Base-by-base conservation (phyloP, 2,329 filamentous ascomycete species). In the Paraconiothyrium sp. region DNA sequence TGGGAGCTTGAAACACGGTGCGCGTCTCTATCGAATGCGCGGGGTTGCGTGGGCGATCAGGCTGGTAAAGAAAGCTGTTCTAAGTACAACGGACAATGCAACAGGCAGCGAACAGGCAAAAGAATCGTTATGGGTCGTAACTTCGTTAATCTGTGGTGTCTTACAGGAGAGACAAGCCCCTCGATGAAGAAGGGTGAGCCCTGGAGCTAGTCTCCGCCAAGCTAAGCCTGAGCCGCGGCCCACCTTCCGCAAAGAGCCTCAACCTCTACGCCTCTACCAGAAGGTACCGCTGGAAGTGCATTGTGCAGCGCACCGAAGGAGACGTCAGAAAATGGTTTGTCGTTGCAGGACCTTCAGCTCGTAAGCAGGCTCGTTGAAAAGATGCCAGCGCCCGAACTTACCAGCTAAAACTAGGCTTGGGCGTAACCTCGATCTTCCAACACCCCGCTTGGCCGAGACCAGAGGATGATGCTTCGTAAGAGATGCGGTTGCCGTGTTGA, bases 81-180 rank as follows among this genome's bases (percentile, higher is more conserved):
- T 58, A 52, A 54, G 46, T 57, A 58, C 32, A 54, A 46, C 22
- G 14, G n/a, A 60, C 49, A 54, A 63, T 61, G 59, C 52, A 64
- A 63, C 59, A 58, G 65, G 62, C 61, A 67, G 61, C 52, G 61
- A 54, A 65, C 50, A 59, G 64, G 64, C 65, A 64, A 62, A 65
- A 68, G 60, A 58, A 64, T 70, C 68, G 70, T 72, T 66, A 73
- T 66, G 65, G 66, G 69, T 74, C 72, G 71, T 75, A 69, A 75
- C 59, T 66, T 75, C 68, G 69, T 75, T 54, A 73, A 69, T 61
- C 58, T 44, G 61, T 59, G 48, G 54, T 58, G 58, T 52, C 41
- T 57, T 44, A 49, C 61, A 58, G 59, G 46, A 66, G 46, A 64
- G 54, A 16, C 37, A 44, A 10, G 52, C 47, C 60, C 52, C 60